Conservation (phyloP, 2,329 filamentous ascomycete species). For the Gaeumannomyces tritici region DNA sequence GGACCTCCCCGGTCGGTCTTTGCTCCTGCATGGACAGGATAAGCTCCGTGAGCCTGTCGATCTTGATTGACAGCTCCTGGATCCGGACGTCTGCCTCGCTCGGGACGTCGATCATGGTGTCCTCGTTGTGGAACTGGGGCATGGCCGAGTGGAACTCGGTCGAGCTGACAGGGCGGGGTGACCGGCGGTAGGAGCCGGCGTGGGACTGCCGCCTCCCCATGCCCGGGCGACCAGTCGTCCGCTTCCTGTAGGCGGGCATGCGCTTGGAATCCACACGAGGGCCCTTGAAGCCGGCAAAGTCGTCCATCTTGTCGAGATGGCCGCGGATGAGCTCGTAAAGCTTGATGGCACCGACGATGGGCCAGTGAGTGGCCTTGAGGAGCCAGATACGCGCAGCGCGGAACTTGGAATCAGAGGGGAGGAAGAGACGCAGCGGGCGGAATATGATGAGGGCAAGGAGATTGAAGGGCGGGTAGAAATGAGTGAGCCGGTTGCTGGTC, state of each 20-base stretch:
- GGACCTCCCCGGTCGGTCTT: neutral
- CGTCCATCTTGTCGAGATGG: conserved; percentile 17
- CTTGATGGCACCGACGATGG: conserved; percentile 60
- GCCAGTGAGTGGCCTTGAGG: conserved; percentile 54
- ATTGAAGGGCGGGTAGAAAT: conserved; percentile 66
- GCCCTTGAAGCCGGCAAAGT: neutral
- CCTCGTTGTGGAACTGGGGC: conserved; percentile 6
- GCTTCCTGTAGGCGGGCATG: neutral
- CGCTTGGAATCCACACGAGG: neutral
- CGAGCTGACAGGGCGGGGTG: neutral
- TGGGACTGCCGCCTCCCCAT: neutral
- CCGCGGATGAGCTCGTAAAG: conserved; percentile 49
- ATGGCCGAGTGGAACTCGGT: neutral
- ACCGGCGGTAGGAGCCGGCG: neutral
- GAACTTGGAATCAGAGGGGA: conserved; percentile 53
- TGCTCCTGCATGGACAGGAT: conserved; percentile 39
- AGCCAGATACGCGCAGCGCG: conserved; percentile 51
- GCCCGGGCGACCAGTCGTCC: neutral
- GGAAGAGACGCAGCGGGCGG: conserved; percentile 60
- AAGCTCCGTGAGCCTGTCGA: conserved; percentile 46
- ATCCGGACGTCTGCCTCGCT: conserved; percentile 31
- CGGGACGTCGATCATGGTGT: conserved; percentile 11
- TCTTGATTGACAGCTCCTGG: conserved; percentile 44
- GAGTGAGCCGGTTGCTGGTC: conserved; percentile 58
- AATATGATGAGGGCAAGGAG: conserved; percentile 63